These are phyloP conservation scores for Aegilops sharonensis DNA, from an alignment of 176 grass and related monocot genomes.

Conservation along the genomic window DNA sequence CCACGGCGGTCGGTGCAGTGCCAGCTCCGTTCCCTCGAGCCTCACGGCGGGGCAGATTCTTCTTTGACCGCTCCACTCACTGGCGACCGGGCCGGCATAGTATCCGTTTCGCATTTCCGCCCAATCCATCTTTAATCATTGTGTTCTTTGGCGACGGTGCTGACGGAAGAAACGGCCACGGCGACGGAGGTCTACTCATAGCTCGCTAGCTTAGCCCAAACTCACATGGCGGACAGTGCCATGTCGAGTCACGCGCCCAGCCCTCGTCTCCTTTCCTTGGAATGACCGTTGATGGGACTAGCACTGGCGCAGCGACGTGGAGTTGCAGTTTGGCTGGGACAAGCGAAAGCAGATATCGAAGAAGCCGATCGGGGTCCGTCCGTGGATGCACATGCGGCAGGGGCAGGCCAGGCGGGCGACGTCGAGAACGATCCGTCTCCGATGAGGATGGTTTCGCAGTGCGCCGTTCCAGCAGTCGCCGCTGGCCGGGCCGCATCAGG, in stretches of 20 bases:
- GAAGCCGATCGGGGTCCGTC: not conserved
- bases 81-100: not conserved
- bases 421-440: not conserved
- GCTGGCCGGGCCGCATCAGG: not conserved
- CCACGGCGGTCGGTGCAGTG: not conserved
- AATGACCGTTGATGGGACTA: not conserved
- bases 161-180: not conserved
- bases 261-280: not conserved
- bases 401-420: not conserved
- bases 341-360: not conserved
- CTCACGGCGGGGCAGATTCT: not conserved
- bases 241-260: not conserved
- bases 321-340: not conserved
- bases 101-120: not conserved
- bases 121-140: slow-evolving; percentile 31
- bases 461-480: not conserved
- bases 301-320: not conserved
- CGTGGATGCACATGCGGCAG: not conserved
- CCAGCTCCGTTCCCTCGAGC: not conserved
- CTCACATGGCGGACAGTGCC: slow-evolving; percentile 32
- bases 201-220: slow-evolving; percentile 10
- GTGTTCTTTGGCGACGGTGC: not conserved
- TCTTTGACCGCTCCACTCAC: slow-evolving; percentile 28
- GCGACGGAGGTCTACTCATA: not conserved
- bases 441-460: not conserved